A percentile compares a stretch with the other conserved stretches of the same genome.
phyloP scores from a whole-genome alignment of 805 yeast genomes.

The Ogataea parapolymorpha region DNA sequence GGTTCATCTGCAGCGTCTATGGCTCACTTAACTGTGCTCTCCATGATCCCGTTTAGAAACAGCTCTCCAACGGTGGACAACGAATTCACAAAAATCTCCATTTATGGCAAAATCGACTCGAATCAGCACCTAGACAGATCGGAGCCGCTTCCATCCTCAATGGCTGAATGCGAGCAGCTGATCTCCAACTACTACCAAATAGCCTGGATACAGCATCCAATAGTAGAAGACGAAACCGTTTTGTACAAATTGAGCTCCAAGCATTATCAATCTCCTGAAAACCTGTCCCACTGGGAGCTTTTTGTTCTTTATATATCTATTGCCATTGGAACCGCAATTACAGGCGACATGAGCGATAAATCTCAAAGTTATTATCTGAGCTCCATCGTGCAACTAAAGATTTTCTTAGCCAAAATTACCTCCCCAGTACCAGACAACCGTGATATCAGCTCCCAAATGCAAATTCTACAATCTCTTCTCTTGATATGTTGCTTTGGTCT shows the following conservation, averaged over 20 bases:
- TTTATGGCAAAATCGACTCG: slow-evolving; percentile 15
- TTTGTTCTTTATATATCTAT: slow-evolving; percentile 12
- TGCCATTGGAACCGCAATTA: slow-evolving; percentile 21
- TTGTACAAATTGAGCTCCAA: background rate
- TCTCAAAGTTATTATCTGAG: slow-evolving; percentile 12
- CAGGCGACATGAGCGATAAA: slow-evolving; percentile 14
- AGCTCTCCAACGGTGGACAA: slow-evolving; percentile 4
- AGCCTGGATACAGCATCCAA: slow-evolving; percentile 24
- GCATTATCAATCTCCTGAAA: slow-evolving; percentile 2
- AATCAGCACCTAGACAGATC: background rate
- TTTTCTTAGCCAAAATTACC: slow-evolving; percentile 10
- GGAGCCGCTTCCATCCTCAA: slow-evolving; percentile 7
- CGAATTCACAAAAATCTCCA: slow-evolving; percentile 15
- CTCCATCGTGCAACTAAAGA: slow-evolving; percentile 13
- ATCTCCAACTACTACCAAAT: slow-evolving; percentile 15
- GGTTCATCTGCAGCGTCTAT: background rate
- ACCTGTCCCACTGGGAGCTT: slow-evolving; percentile 10
- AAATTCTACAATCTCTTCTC: slow-evolving; percentile 38
- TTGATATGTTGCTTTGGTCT: slow-evolving; percentile 39
- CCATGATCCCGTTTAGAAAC: slow-evolving; percentile 18
- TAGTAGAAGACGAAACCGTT: slow-evolving; percentile 9
- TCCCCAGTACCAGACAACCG: background rate
- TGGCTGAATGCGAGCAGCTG: slow-evolving; percentile 6
- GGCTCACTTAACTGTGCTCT: slow-evolving; percentile 15
- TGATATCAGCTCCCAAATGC: slow-evolving; percentile 24